Conservation (phyloP, 176 grass and related monocot genomes). For the Cenchrus americanus region DNA sequence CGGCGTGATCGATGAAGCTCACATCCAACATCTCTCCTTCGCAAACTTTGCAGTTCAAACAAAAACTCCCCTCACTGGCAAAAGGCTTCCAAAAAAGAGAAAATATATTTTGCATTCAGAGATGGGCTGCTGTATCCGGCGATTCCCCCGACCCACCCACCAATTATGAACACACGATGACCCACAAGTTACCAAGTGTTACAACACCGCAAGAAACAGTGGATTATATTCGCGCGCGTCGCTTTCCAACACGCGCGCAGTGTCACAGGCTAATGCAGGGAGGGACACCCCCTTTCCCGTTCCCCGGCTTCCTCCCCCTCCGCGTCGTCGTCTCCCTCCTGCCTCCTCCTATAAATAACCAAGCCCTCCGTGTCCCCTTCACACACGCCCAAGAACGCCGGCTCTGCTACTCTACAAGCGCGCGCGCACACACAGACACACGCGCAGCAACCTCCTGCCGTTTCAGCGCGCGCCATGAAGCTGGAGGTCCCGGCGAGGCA, state of each 20-base stretch:
- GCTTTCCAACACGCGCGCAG: not conserved
- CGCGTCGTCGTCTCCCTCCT: not conserved
- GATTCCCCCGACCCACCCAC: not conserved
- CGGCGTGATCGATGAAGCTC: no score
- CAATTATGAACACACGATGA: constrained; percentile 13
- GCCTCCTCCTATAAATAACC: constrained; percentile 26
- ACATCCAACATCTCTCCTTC: no score
- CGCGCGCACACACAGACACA: no score
- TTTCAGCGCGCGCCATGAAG: constrained; percentile 43
- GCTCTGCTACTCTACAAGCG: not conserved
- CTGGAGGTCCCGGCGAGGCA: constrained; percentile 56
- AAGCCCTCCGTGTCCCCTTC: not conserved
- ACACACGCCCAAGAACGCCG: not conserved
- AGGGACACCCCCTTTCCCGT: no score
- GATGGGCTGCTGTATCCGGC: not conserved
- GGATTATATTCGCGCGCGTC: constrained; percentile 10
- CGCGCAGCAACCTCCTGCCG: not conserved
- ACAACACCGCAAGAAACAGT: not conserved
- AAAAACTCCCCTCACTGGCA: not conserved
- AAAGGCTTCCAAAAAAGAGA: not conserved
- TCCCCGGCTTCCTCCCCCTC: no score
- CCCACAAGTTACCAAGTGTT: not conserved
- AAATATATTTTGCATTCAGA: not conserved
- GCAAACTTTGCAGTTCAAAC: not conserved
- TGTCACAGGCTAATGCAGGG: not conserved